A percentile compares a stretch with the other conserved stretches of the same genome.
Conservation (phyloP, 805 yeast genomes). For the Geotrichum ghanense region DNA sequence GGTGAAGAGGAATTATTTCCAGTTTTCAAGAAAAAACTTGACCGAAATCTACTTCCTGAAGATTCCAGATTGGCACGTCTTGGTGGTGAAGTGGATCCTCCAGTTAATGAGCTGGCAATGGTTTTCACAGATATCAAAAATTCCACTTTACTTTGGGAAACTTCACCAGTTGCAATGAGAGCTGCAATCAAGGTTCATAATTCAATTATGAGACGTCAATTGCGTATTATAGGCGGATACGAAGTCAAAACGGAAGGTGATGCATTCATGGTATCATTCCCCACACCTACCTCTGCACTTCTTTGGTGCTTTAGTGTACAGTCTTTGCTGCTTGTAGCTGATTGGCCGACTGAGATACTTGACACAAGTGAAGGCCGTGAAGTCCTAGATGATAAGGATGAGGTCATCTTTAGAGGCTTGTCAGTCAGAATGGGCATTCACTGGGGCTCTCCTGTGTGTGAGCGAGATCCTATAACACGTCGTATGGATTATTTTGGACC, state of each 20-base stretch:
- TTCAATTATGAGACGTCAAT: conserved; percentile 83
- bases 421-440: conserved; percentile 97
- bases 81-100: conserved; percentile 82
- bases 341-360: conserved; percentile 92
- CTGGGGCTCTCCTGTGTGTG: conserved; percentile 97
- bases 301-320: conserved; percentile 94
- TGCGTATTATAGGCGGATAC: conserved; percentile 90
- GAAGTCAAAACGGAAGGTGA: conserved; percentile 99
- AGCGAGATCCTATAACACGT: conserved; percentile 84
- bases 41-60: conserved; percentile 41
- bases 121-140: conserved; percentile 96
- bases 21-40: conserved; percentile 33
- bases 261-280: conserved; percentile 96
- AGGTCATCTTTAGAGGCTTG: conserved; percentile 68
- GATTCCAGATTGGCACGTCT: conserved; percentile 74
- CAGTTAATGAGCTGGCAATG: conserved; percentile 87
- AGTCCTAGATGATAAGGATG: conserved; percentile 49
- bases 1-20: conserved; percentile 24
- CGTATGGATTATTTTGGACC: conserved; percentile 99
- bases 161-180: conserved; percentile 87
- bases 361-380: conserved; percentile 77
- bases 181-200: conserved; percentile 94
- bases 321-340: conserved; percentile 66
- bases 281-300: conserved; percentile 80
- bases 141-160: conserved; percentile 89